phyloP scores from a whole-genome alignment of 768 basidiomycete species.

The Kondoa malvinella region DNA sequence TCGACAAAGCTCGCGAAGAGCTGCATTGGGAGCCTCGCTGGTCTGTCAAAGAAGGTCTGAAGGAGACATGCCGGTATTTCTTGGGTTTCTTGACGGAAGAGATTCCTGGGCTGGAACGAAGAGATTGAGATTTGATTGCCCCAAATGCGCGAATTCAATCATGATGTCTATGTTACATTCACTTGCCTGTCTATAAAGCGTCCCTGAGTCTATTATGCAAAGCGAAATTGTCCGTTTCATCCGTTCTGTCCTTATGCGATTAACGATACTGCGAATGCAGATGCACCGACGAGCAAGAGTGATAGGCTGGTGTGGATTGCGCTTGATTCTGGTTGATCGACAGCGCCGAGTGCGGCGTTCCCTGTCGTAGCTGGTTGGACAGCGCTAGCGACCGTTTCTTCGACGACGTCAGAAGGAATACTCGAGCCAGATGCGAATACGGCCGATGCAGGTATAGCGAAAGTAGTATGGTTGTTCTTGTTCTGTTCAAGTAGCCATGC shows the following conservation, averaged over 20 bases:
- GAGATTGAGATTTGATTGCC: background rate
- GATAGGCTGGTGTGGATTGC: no score
- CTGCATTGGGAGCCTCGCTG: conserved; percentile 85
- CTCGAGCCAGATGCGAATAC: background rate
- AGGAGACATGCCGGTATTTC: conserved; percentile 88
- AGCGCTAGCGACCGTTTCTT: no score
- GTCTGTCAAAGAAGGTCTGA: conserved; percentile 79
- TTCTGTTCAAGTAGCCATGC: background rate
- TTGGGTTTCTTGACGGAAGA: background rate
- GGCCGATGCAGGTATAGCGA: background rate
- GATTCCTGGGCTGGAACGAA: background rate
- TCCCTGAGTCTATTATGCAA: no score
- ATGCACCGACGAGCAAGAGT: no score
- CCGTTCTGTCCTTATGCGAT: no score
- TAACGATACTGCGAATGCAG: no score
- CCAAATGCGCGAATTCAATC: background rate
- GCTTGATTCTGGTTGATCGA: no score
- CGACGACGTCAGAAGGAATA: background rate
- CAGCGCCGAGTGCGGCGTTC: no score
- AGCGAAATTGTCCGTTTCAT: no score
- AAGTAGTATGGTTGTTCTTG: background rate
- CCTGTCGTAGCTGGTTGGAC: no score
- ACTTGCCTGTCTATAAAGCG: no score
- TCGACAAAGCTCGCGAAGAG: conserved; percentile 63
- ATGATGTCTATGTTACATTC: no score